phyloP scores from a whole-genome alignment of 106 monocot species.

The Platanthera guangdongensis region DNA sequence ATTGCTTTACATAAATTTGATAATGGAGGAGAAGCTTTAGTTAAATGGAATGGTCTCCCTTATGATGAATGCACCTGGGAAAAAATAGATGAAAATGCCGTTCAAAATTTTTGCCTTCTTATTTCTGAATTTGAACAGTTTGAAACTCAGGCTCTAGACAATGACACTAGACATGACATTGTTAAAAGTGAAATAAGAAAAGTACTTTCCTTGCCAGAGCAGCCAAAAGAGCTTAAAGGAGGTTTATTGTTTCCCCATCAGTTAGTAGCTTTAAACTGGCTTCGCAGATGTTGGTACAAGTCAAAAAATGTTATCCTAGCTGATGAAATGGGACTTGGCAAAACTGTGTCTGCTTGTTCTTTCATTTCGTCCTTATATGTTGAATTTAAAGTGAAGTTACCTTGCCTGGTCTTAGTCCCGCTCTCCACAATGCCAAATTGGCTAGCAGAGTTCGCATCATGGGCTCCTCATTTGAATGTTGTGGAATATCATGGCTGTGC shows the following conservation, averaged over 20 bases:
- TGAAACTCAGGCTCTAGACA: conserved; percentile 50
- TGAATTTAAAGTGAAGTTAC: conserved; percentile 74
- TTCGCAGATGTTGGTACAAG: conserved; percentile 83
- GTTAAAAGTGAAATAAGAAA: conserved; percentile 40
- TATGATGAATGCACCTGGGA: conserved; percentile 99
- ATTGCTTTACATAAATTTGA: conserved; percentile 48
- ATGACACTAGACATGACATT: conserved; percentile 29
- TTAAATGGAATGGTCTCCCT: conserved; percentile 79
- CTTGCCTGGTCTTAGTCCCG: conserved; percentile 83
- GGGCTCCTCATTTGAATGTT: conserved; percentile 94
- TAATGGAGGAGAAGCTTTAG: conserved; percentile 56
- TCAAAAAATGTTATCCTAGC: conserved; percentile 98
- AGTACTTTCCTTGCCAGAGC: conserved; percentile 46
- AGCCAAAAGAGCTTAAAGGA: conserved; percentile 84
- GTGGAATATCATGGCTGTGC: conserved; percentile 96
- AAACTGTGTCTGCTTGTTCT: conserved; percentile 92
- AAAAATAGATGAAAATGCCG: conserved; percentile 63
- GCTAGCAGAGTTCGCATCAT: conserved; percentile 85
- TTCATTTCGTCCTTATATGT: conserved; percentile 79
- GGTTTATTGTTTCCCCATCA: conserved; percentile 92
- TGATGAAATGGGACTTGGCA: conserved; percentile 98
- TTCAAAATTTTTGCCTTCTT: conserved; percentile 42
- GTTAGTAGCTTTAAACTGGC: conserved; percentile 92
- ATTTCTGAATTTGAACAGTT: conserved; percentile 49
- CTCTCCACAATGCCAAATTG: conserved; percentile 99